Base-by-base conservation (phyloP, 805 yeast species). In the Saccharomycopsis selenospora region DNA sequence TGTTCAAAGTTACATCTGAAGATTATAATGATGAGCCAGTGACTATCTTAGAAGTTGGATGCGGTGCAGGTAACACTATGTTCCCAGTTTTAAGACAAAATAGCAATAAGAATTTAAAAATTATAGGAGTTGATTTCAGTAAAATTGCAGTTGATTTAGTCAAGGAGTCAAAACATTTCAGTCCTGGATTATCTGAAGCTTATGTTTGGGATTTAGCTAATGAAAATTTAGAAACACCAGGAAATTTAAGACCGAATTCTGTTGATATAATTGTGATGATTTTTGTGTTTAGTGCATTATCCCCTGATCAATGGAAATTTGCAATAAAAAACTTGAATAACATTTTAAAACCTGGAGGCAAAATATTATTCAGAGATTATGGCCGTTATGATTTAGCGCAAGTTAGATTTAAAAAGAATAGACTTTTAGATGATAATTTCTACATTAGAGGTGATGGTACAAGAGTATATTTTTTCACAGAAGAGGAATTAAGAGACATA, bases 371-470 rank as follows among this genome's bases (percentile, higher is more conserved):
- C 64, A 72, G 99, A 61, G 99, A 93, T 64, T 93, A 93, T 61
- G 98, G 97, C 2, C 76, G 97, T 55, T 93, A 91, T 61, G 99
- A 93, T 66, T 70, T 93, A 65, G 96, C 99, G 0, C 99, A 93
- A 62, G 83, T 93, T 48, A 69, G 99, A 57, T 89, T 91, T 70
- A 93, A 93, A 66, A 85, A 85, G 63, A 84, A 86, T 43, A 76
- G 98, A 58, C 66, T 87, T 24, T 64, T 93, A 48, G 96, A 87
- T 47, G 97, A 91, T 49, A 90, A 93, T 65, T 93, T 93, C 61
- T 93, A 93, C 65, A 88, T 90, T 33, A 78, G 99, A 60, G 99
- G 99, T 33, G 99, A 93, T 63, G 99, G 99, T 43, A 93, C 99
- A 0, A 73, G 99, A 57, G 99, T 93, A 10, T 93, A 93, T 64